phyloP scores from a whole-genome alignment of 345 rosid species.

The Noccaea caerulescens region DNA sequence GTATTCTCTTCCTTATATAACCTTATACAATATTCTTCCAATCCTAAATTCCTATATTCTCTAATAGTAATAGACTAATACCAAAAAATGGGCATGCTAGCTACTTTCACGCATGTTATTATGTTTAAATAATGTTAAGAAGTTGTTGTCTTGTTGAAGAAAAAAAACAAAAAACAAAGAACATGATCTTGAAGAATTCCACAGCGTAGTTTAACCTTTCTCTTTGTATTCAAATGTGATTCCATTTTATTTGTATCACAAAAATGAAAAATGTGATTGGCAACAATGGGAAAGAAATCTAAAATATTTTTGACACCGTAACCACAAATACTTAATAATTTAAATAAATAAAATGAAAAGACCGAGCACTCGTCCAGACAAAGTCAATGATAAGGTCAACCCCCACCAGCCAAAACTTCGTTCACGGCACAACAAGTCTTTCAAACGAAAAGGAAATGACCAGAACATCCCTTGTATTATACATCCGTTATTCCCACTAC shows the following conservation, averaged over 20 bases:
- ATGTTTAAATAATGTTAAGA: slow-evolving; percentile 1
- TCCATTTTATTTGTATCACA: background rate
- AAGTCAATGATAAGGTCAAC: slow-evolving; percentile 41
- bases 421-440: slow-evolving; percentile 37
- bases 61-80: no score
- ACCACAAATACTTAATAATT: background rate
- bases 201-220: background rate
- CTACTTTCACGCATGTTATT: background rate
- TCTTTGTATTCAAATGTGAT: background rate
- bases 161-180: background rate
- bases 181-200: background rate
- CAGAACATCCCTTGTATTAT: background rate
- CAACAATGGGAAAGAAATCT: background rate
- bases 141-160: slow-evolving; percentile 5
- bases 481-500: background rate
- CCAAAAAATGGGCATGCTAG: no score
- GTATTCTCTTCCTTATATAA: no score
- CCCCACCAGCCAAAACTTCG: slow-evolving; percentile 31
- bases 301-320: background rate
- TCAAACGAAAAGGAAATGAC: background rate
- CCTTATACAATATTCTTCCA: no score
- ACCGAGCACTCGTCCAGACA: slow-evolving; percentile 29
- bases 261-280: background rate
- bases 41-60: no score
- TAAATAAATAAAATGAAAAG: background rate